These are phyloP conservation scores for Suillus placidus DNA, from an alignment of 768 basidiomycete species.

Conservation along the genomic window DNA sequence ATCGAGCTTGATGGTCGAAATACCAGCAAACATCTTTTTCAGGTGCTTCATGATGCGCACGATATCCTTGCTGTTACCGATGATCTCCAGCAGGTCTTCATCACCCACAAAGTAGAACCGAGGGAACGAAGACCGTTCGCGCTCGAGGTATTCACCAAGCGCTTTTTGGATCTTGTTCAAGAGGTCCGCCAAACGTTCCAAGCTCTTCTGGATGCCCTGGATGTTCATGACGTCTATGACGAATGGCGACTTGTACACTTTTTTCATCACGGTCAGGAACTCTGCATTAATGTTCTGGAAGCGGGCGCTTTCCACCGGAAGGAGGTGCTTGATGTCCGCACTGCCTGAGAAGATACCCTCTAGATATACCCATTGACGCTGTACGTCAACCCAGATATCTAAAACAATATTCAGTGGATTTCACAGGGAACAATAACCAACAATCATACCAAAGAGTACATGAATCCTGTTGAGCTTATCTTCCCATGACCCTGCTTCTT, in stretches of 20 bases:
- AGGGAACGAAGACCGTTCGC: slow-evolving; percentile 97
- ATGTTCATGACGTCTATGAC: slow-evolving; percentile 97
- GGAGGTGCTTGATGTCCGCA: slow-evolving; percentile 98
- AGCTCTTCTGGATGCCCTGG: slow-evolving; percentile 92
- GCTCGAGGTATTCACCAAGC: slow-evolving; percentile 96
- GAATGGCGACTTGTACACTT: slow-evolving; percentile 98
- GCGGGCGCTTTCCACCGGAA: slow-evolving; percentile 95
- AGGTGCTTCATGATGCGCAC: slow-evolving; percentile 98
- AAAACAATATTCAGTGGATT: slow-evolving; percentile 15
- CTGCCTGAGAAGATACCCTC: slow-evolving; percentile 99
- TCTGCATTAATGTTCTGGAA: slow-evolving; percentile 99
- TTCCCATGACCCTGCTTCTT: slow-evolving; percentile 94
- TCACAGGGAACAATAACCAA: not conserved
- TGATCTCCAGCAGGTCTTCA: slow-evolving; percentile 97
- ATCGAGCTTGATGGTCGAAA: slow-evolving; percentile 86
- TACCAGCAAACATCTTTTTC: slow-evolving; percentile 99
- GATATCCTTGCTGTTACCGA: slow-evolving; percentile 99
- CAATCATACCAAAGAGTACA: slow-evolving; percentile 83
- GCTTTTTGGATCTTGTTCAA: slow-evolving; percentile 99
- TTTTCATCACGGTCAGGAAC: slow-evolving; percentile 98
- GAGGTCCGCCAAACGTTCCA: slow-evolving; percentile 94
- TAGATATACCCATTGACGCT: slow-evolving; percentile 99
- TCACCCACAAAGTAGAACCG: slow-evolving; percentile 99
- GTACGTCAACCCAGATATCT: slow-evolving; percentile 99
- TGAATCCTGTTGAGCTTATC: slow-evolving; percentile 96